phyloP scores from a whole-genome alignment of 2,329 filamentous ascomycete species.

The Microcyclospora tardicrescens region DNA sequence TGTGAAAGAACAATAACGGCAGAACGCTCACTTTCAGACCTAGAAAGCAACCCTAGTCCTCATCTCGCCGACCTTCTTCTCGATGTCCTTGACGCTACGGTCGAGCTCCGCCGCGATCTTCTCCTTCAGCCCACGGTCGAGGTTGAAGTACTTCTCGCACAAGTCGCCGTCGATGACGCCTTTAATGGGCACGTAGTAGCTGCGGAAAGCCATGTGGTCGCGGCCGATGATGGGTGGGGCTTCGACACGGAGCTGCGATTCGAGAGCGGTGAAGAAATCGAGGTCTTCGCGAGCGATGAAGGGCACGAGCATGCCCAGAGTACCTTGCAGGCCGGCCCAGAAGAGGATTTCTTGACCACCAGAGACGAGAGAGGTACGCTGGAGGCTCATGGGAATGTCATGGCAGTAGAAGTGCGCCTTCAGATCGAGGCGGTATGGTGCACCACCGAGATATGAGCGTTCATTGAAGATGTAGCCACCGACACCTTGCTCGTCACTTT shows the following conservation, averaged over 20 bases:
- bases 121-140: constrained; percentile 80
- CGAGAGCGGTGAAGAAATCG: constrained; percentile 92
- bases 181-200: constrained; percentile 94
- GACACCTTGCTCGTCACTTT: constrained; percentile 83
- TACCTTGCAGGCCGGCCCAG: constrained; percentile 91
- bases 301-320: constrained; percentile 82
- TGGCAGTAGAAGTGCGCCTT: constrained; percentile 84
- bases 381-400: constrained; percentile 81
- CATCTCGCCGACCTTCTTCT: constrained; percentile 63
- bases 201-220: constrained; percentile 89
- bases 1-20: too few relatives aligned
- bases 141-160: constrained; percentile 76
- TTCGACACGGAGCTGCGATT: constrained; percentile 74
- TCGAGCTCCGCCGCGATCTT: constrained; percentile 91
- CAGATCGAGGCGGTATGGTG: constrained; percentile 69
- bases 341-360: constrained; percentile 84
- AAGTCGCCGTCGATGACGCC: constrained; percentile 94
- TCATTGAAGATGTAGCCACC: constrained; percentile 87
- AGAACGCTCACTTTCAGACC: too few relatives aligned
- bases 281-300: constrained; percentile 87
- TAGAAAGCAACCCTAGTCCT: constrained; percentile 26
- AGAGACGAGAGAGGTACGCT: constrained; percentile 79
- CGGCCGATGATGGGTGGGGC: constrained; percentile 80
- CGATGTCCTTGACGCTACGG: constrained; percentile 80
- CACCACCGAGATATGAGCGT: constrained; percentile 76